These are phyloP conservation scores for Phytopythium aichiense DNA, from an alignment of 352 stramenopile genomes.

Conservation along the genomic window DNA sequence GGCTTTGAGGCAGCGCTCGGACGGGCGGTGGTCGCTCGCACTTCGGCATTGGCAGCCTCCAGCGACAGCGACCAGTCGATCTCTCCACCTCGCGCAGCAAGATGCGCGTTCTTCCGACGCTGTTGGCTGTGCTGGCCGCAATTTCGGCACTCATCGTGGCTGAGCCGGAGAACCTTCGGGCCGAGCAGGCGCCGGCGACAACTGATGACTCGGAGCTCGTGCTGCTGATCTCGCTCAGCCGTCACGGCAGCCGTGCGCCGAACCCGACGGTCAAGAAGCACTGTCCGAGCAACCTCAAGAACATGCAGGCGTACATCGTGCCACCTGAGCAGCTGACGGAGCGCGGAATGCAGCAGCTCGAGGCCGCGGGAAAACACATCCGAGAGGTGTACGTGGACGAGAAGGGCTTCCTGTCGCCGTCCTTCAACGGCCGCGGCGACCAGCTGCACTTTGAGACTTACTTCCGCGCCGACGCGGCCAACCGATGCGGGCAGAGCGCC, in stretches of 20 bases:
- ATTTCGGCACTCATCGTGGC: slow-evolving; percentile 13
- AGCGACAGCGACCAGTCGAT: slow-evolving; percentile 3
- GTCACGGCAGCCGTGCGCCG: slow-evolving; percentile 67
- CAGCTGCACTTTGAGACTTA: slow-evolving; percentile 66
- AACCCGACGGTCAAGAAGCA: slow-evolving; percentile 58
- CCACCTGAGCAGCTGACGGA: slow-evolving; percentile 73
- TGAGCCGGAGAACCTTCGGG: neutral
- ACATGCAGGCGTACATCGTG: slow-evolving; percentile 54
- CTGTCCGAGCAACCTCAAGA: slow-evolving; percentile 63
- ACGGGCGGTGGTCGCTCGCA: neutral
- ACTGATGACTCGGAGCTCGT: slow-evolving; percentile 48
- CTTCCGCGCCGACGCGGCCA: slow-evolving; percentile 65
- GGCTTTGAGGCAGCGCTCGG: neutral
- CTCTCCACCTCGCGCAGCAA: slow-evolving; percentile 4
- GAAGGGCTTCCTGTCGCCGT: slow-evolving; percentile 56
- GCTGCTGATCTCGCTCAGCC: slow-evolving; percentile 61
- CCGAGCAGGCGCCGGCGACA: neutral
- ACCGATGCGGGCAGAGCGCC: slow-evolving; percentile 66
- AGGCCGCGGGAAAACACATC: slow-evolving; percentile 53
- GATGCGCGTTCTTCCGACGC: slow-evolving; percentile 24
- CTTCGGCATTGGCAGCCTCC: slow-evolving; percentile 2
- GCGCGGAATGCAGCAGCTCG: slow-evolving; percentile 67
- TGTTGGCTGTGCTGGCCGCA: slow-evolving; percentile 16
- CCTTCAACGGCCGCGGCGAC: slow-evolving; percentile 55
- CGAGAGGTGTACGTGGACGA: slow-evolving; percentile 67